Base-by-base conservation (phyloP, 2,329 filamentous ascomycete species). In the Penicillium hordei region DNA sequence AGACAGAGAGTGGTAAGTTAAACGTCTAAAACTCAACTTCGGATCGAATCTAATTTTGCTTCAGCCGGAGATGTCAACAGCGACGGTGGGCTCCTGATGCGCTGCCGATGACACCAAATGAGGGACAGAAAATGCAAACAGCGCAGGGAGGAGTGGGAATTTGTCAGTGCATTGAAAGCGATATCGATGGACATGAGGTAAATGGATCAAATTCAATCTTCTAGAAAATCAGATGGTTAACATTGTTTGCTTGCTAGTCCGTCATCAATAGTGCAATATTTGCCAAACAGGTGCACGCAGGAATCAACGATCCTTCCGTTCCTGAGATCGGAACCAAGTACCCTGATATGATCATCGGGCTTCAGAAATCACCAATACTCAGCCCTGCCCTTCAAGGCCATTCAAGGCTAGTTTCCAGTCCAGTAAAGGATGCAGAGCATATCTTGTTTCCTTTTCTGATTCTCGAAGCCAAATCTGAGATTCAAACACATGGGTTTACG, bases 401-500 rank as follows among this genome's bases (percentile, higher is more conserved):
- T 33, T 5, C 46, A 49, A 34, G 12, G 13, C 29, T 49, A 17
- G 19, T 21, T 34, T 38, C 17, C 31, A 15, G 27, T 34, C 46
- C 46, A 49, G 27, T 49, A 23, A 34, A 49, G 27, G 21, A 31
- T 38, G 46, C 19, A 33, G 19, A 49, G 17, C 46, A 49, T 38
- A 34, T 49, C 17, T 38, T 49, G 31, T 49, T 49, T 23, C 46
- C 46, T 49, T 49, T 49, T 12, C 46, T 49, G 19, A 49, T 49
- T 15, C 19, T 49, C 13, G 46, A 49, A 34, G 46, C 46, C 19
- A 49, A 49, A 31, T 49, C 46, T 33, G 46, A 34, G 46, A 34
- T 33, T 31, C 33, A 49, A 33, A 33, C 27, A 12, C 21, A 31
- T 23, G 46, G 33, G 19, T 49, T 49, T 23, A 33, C 46, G 29